Conservation (phyloP, 331 rosid species). For the Telfairia occidentalis region DNA sequence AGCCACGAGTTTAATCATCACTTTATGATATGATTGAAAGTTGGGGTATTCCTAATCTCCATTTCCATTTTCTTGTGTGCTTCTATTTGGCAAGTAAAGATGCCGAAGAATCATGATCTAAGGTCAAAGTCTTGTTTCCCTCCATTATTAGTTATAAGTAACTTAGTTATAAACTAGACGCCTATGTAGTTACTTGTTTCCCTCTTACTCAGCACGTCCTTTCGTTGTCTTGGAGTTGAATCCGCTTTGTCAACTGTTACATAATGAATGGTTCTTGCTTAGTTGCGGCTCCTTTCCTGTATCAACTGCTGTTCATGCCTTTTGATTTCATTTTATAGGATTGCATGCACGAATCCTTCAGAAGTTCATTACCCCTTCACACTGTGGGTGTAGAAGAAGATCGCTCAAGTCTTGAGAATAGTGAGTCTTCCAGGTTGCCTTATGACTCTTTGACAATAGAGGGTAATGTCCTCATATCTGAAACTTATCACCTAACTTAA, state of each 20-base stretch:
- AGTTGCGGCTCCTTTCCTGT: background rate
- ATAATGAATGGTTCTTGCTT: background rate
- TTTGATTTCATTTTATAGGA: conserved; percentile 25
- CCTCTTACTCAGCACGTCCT: background rate
- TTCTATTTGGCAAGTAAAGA: too few species aligned
- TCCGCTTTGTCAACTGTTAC: background rate
- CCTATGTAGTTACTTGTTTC: background rate
- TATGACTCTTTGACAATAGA: conserved; percentile 44
- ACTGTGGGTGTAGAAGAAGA: conserved; percentile 67
- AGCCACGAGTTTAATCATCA: background rate
- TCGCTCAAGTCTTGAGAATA: conserved; percentile 54
- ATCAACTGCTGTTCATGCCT: background rate
- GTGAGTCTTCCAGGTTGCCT: conserved; percentile 47
- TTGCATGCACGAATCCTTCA: conserved; percentile 60
- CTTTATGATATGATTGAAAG: background rate
- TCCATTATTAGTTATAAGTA: background rate
- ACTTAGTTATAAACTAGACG: background rate
- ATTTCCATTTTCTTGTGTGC: too few species aligned
- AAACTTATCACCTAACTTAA: background rate
- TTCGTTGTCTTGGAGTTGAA: background rate
- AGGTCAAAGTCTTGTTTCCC: background rate
- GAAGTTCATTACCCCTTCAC: conserved; percentile 56
- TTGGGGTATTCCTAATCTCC: background rate
- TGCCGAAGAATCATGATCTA: too few species aligned
- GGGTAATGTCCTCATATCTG: conserved; percentile 27